Evolutionary conservation across 331 rosid species (phyloP), one percentile per base, ranked within the genome.

Genomic region (Acacia pycnantha): DNA sequence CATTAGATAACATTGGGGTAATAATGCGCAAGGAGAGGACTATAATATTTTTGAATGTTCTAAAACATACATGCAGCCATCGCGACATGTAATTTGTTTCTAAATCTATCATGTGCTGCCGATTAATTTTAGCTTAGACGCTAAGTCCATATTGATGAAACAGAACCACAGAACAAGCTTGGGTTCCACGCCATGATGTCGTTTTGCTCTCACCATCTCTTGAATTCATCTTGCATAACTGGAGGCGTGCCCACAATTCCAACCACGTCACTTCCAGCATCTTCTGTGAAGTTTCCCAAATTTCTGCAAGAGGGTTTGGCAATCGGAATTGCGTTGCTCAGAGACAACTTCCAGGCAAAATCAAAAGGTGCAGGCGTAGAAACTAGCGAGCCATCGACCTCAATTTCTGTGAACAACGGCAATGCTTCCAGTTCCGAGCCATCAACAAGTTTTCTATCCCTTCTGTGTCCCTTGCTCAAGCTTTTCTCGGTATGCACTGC

Each of bases 391-490:
- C 66, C 54, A 5, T 73, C 84, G 64, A 47, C 87, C 11, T 12
- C 74, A 11, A 10, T 11, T 69, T 10, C 74, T 69, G 5, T 48
- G 11, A 69, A 69, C 74, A 41, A 69, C 6, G 53, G 18, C 50
- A 47, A 37, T 68, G 22, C 73, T 68, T 68, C 50, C 27, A 35
- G 8, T 37, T 68, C 73, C 47, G 37, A 51, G 8, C 58, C 91
- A 54, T 40, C 90, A 6, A 77, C 92, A 54, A 87, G 87, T 74
- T 67, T 92, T 76, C 85, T 94, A 65, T 91, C 97, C 14, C 54
- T 87, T 80, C 97, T 94, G 27, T 92, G 98, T 67, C 98, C 97
- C 41, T 71, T 94, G 69, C 97, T 94, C 88, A 92, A 87, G 74
- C 89, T 92, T 74, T 88, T 94, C 85, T 89, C 97, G 51, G 98